phyloP scores from a whole-genome alignment of 2,329 filamentous ascomycete genomes.

The Aspergillus sp. region DNA sequence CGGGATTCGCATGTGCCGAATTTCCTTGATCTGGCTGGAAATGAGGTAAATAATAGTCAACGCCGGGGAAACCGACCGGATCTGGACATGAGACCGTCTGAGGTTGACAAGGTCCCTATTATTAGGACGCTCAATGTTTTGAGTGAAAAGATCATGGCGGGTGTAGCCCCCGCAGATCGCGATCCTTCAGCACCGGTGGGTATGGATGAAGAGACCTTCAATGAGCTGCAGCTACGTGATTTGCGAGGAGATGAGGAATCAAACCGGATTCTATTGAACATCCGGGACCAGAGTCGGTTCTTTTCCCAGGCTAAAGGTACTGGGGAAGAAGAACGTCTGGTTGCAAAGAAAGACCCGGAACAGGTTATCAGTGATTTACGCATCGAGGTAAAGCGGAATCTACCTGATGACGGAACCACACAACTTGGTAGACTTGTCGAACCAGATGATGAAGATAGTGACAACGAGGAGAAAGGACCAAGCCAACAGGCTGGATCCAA shows the following conservation, averaged over 20 bases:
- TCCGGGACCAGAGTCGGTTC: conserved; percentile 81
- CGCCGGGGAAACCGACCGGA: conserved; percentile 83
- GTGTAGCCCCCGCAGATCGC: conserved; percentile 74
- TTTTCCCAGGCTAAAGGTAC: conserved; percentile 54
- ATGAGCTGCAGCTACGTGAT: conserved; percentile 73
- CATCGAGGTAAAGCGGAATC: conserved; percentile 49
- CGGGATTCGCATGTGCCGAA: conserved; percentile 67
- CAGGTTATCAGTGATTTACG: conserved; percentile 64
- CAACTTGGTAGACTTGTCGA: conserved; percentile 60
- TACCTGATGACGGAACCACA: conserved; percentile 56
- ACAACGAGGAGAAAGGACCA: conserved; percentile 49
- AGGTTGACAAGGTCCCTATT: conserved; percentile 75
- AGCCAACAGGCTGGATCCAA: conserved; percentile 64
- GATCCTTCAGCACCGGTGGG: conserved; percentile 61
- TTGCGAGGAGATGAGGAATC: conserved; percentile 70
- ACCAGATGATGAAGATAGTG: conserved; percentile 51
- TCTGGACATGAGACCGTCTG: conserved; percentile 76
- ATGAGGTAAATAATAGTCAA: conserved; percentile 90
- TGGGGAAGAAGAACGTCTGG: conserved; percentile 47
- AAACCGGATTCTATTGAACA: conserved; percentile 74
- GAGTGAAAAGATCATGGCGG: conserved; percentile 88
- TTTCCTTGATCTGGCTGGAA: conserved; percentile 87
- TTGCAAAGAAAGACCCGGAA: conserved; percentile 64
- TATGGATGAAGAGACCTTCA: conserved; percentile 68
- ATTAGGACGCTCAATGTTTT: conserved; percentile 84